These are phyloP conservation scores for Lachancea cidri DNA, from an alignment of 805 yeast species.

Conservation along the genomic window DNA sequence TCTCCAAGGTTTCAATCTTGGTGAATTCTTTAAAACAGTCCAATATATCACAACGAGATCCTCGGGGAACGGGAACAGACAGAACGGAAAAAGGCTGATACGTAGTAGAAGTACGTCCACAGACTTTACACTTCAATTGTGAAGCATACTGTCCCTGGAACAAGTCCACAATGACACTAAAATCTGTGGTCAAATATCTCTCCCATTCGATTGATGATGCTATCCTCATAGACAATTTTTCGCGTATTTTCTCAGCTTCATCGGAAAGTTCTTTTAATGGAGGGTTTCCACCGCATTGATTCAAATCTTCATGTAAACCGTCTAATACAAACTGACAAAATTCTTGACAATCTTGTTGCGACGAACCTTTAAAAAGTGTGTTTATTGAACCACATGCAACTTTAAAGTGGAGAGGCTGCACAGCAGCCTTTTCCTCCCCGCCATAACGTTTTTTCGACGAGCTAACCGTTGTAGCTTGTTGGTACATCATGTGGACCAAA, in stretches of 20 bases:
- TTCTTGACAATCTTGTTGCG: constrained; percentile 93
- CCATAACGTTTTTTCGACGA: not conserved
- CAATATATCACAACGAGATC: constrained; percentile 37
- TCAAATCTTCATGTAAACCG: constrained; percentile 87
- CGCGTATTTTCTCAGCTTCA: constrained; percentile 70
- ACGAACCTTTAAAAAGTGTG: constrained; percentile 70
- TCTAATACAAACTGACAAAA: constrained; percentile 82
- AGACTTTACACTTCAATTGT: constrained; percentile 65
- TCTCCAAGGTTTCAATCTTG: constrained; percentile 66
- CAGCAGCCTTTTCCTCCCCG: constrained; percentile 35
- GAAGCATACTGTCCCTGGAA: constrained; percentile 89
- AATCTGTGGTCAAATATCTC: constrained; percentile 69
- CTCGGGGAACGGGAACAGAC: constrained; percentile 71
- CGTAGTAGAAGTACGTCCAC: constrained; percentile 76
- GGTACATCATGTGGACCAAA: constrained; percentile 50
- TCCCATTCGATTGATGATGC: constrained; percentile 94
- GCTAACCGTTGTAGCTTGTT: constrained; percentile 22
- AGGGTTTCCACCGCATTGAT: constrained; percentile 53
- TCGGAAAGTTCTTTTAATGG: constrained; percentile 56
- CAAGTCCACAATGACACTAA: constrained; percentile 71
- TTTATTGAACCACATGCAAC: constrained; percentile 63
- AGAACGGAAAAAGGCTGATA: constrained; percentile 77
- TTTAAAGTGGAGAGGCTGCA: constrained; percentile 63
- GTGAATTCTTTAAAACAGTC: constrained; percentile 77
- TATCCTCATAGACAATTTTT: constrained; percentile 63